phyloP scores from a whole-genome alignment of 208 protist genomes.

The Angomonas deanei region DNA sequence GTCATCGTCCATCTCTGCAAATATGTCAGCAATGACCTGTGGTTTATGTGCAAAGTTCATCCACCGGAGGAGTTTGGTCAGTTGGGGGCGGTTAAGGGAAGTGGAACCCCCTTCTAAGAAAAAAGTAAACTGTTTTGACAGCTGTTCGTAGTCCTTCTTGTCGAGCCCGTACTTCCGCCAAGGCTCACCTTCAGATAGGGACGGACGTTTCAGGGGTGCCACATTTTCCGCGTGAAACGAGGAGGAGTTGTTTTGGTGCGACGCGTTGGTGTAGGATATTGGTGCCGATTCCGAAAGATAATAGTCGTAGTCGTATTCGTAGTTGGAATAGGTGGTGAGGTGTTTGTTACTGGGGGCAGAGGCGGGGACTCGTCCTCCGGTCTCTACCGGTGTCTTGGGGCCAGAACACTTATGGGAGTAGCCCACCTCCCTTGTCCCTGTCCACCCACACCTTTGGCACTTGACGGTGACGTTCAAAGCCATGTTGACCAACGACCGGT shows the following conservation, averaged over 20 bases:
- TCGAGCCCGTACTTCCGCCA: slow-evolving; percentile 53
- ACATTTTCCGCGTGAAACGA: neutral
- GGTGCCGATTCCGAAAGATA: neutral
- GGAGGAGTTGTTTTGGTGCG: neutral
- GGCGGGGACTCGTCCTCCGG: too few relatives aligned
- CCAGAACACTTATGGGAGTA: slow-evolving; percentile 18
- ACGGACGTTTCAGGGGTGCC: neutral
- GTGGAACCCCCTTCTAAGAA: slow-evolving; percentile 69
- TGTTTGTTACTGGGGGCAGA: too few relatives aligned
- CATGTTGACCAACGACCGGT: slow-evolving; percentile 71
- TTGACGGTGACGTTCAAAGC: slow-evolving; percentile 43
- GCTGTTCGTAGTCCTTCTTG: slow-evolving; percentile 76
- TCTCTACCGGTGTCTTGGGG: too few relatives aligned
- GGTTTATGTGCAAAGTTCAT: slow-evolving; percentile 73
- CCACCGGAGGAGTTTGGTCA: slow-evolving; percentile 58
- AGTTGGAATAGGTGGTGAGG: too few relatives aligned
- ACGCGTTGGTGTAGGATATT: neutral
- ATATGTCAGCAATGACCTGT: slow-evolving; percentile 69
- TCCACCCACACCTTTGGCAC: slow-evolving; percentile 59
- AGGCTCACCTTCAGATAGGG: slow-evolving; percentile 14
- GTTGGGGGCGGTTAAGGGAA: slow-evolving; percentile 38
- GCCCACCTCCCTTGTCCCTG: slow-evolving; percentile 43
- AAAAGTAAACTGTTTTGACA: slow-evolving; percentile 71
- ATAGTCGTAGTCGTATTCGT: too few relatives aligned
- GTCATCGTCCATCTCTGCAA: slow-evolving; percentile 69